A percentile compares a stretch with the other conserved stretches of the same genome.
Evolutionary conservation across 257 asterid species (phyloP).

Genomic region (Solanum arcanum): DNA sequence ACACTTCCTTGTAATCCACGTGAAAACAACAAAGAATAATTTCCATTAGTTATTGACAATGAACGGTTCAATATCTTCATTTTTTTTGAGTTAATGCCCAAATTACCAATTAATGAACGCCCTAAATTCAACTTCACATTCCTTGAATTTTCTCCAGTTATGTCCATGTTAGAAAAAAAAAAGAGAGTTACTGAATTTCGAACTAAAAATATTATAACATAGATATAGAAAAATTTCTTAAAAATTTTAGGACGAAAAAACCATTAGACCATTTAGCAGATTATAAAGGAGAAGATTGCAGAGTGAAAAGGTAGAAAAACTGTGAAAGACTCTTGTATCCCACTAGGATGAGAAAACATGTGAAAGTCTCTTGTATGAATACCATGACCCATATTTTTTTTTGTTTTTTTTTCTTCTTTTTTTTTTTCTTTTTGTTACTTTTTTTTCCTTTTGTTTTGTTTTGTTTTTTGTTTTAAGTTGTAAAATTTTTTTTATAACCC

Average conservation of each 20-base stretch:
- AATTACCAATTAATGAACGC: not conserved
- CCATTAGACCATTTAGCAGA: not conserved
- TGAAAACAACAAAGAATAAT: constrained; percentile 4
- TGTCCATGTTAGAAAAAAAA: constrained; percentile 10
- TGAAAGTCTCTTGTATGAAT: not conserved
- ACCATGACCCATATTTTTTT: not conserved
- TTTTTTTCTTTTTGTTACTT: too few relatives aligned
- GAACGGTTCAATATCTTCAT: not conserved
- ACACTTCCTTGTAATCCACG: constrained; percentile 37
- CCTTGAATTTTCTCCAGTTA: not conserved
- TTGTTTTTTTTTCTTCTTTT: too few relatives aligned
- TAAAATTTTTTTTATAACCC: not conserved
- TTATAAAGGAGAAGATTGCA: not conserved
- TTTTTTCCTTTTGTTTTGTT: too few relatives aligned
- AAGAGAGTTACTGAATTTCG: not conserved
- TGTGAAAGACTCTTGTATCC: not conserved
- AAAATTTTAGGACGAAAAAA: not conserved
- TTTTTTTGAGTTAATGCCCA: not conserved
- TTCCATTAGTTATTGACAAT: constrained; percentile 38
- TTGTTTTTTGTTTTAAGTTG: too few relatives aligned
- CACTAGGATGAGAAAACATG: not conserved
- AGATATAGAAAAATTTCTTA: not conserved
- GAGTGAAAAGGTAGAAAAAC: not conserved
- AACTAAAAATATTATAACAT: too few relatives aligned
- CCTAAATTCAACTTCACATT: constrained; percentile 42